Conservation (phyloP, 495 filamentous ascomycete genomes). For the Annulohypoxylon stygium region DNA sequence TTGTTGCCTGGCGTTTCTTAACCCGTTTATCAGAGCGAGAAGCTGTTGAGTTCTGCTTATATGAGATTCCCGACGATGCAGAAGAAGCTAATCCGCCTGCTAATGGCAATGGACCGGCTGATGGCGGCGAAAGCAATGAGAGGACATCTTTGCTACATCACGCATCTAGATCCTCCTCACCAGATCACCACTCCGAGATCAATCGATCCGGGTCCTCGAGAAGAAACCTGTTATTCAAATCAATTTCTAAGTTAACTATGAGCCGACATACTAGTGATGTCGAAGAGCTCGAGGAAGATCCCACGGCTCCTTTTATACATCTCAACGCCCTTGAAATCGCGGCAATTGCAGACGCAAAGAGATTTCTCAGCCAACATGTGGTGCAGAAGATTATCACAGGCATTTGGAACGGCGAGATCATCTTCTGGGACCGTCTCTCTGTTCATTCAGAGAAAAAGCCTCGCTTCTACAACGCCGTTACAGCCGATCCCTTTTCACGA, state of each 20-base stretch:
- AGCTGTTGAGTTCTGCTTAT: constrained; percentile 84
- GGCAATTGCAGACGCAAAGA: constrained; percentile 87
- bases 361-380: constrained; percentile 85
- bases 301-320: constrained; percentile 76
- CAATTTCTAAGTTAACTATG: constrained; percentile 61
- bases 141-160: constrained; percentile 53
- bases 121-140: constrained; percentile 55
- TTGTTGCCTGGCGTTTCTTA: constrained; percentile 91
- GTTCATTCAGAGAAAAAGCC: constrained; percentile 83
- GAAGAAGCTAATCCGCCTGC: constrained; percentile 24
- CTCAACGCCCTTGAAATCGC: constrained; percentile 93
- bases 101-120: constrained; percentile 34
- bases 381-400: constrained; percentile 90
- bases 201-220: constrained; percentile 44
- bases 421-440: constrained; percentile 89
- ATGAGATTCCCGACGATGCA: constrained; percentile 72
- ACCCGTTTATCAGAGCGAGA: constrained; percentile 83
- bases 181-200: constrained; percentile 34
- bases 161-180: constrained; percentile 39
- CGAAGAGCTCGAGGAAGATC: constrained; percentile 64
- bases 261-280: constrained; percentile 56
- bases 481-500: constrained; percentile 84
- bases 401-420: constrained; percentile 92
- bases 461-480: constrained; percentile 80
- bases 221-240: constrained; percentile 57